Conservation (phyloP, 306 rosid genomes). For the Trifolium repens region DNA sequence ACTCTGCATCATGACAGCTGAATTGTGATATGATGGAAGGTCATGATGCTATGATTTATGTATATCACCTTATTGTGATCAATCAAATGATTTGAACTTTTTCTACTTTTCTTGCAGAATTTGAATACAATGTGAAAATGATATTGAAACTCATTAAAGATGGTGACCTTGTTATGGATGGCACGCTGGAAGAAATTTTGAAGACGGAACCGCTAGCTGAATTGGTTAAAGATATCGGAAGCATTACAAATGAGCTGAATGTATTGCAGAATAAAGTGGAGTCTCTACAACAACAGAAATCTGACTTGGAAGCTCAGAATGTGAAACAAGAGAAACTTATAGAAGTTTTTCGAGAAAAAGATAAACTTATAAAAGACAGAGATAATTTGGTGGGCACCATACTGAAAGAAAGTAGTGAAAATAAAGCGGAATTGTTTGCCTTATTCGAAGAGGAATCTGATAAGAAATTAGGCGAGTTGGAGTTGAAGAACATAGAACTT, state of each 20-base stretch:
- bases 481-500: no score
- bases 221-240: conserved; percentile 69
- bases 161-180: conserved; percentile 60
- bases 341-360: no score
- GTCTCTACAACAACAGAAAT: conserved; percentile 52
- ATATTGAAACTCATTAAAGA: conserved; percentile 72
- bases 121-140: conserved; percentile 65
- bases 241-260: conserved; percentile 57
- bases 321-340: no score
- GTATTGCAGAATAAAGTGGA: conserved; percentile 65
- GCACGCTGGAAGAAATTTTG: conserved; percentile 46
- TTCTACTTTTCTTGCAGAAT: conserved; percentile 56
- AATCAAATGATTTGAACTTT: conserved; percentile 38
- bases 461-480: no score
- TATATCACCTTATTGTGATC: no score
- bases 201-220: conserved; percentile 63
- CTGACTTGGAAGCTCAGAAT: conserved; percentile 53
- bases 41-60: conserved; percentile 1
- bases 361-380: no score
- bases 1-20: conserved; percentile 26
- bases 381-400: no score
- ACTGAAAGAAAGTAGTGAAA: no score
- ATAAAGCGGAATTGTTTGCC: no score
- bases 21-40: background rate
- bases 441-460: no score